A percentile compares a stretch with the other conserved stretches of the same genome.
Conservation (phyloP, 495 filamentous ascomycete genomes). For the Hypoxylon crocopeplum region DNA sequence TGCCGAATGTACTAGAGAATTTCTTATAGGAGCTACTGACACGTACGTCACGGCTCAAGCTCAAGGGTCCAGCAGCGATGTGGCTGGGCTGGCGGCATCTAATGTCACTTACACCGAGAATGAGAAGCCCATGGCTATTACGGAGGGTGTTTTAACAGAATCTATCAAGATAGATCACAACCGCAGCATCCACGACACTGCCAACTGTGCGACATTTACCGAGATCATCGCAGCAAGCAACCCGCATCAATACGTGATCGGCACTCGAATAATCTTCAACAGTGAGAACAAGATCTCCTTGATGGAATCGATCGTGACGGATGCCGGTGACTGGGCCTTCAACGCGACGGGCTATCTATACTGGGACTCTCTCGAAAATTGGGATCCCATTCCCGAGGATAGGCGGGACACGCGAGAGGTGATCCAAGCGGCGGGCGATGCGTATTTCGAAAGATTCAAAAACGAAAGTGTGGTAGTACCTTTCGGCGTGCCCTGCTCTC, state of each 20-base stretch:
- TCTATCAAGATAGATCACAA: conserved; percentile 48
- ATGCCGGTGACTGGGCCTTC: conserved; percentile 50
- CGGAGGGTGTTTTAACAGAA: conserved; percentile 41
- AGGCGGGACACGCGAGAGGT: conserved; percentile 38
- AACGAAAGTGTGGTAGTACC: conserved; percentile 44
- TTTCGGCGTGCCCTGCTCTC: conserved; percentile 43
- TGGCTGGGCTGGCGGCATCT: conserved; percentile 30
- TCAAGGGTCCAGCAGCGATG: conserved; percentile 18
- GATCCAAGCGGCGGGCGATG: conserved; percentile 45
- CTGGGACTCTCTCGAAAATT: conserved; percentile 44
- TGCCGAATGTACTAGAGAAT: conserved; percentile 42
- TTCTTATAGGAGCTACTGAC: conserved; percentile 39
- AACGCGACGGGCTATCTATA: conserved; percentile 45
- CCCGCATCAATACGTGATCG: conserved; percentile 48
- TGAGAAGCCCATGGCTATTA: conserved; percentile 41
- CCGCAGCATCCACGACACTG: conserved; percentile 48
- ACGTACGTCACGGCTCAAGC: conserved; percentile 44
- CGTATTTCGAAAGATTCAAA: conserved; percentile 48
- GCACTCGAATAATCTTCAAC: conserved; percentile 46
- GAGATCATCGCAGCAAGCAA: conserved; percentile 45
- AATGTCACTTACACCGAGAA: conserved; percentile 50
- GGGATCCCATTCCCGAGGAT: conserved; percentile 42
- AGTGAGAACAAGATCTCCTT: conserved; percentile 39
- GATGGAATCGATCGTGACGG: conserved; percentile 48
- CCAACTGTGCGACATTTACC: conserved; percentile 49